These are phyloP conservation scores for Syncephalastrum racemosum DNA, from an alignment of 371 early-diverging fungal species.

Conservation along the genomic window DNA sequence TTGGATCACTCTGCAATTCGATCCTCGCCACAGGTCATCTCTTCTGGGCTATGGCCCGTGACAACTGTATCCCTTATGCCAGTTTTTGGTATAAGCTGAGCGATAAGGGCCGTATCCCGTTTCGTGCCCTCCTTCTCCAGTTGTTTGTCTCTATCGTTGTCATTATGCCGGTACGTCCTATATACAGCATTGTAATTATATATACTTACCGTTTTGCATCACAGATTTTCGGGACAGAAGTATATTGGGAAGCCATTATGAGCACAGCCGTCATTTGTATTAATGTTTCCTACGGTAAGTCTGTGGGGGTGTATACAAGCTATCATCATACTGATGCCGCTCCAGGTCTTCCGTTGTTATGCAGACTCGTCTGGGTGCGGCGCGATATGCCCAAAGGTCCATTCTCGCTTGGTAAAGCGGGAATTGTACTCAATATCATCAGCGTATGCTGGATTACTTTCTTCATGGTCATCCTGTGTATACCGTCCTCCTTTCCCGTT, in stretches of 20 bases:
- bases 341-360: slow-evolving; percentile 22
- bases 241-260: slow-evolving; percentile 31
- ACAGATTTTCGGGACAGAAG: slow-evolving; percentile 21
- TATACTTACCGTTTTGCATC: neutral
- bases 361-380: slow-evolving; percentile 28
- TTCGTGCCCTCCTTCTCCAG: slow-evolving; percentile 17
- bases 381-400: slow-evolving; percentile 26
- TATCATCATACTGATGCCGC: slow-evolving; percentile 9
- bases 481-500: slow-evolving; percentile 25
- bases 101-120: slow-evolving; percentile 15
- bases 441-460: slow-evolving; percentile 29
- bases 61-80: slow-evolving; percentile 25
- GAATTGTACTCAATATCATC: slow-evolving; percentile 26
- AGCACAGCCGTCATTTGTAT: slow-evolving; percentile 27
- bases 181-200: neutral
- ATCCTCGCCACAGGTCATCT: slow-evolving; percentile 20
- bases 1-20: slow-evolving; percentile 26
- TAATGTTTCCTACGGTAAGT: neutral
- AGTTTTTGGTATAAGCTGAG: slow-evolving; percentile 20
- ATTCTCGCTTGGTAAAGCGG: slow-evolving; percentile 24
- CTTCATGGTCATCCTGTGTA: slow-evolving; percentile 23
- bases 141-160: slow-evolving; percentile 19
- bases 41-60: slow-evolving; percentile 29
- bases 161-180: slow-evolving; percentile 27
- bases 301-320: slow-evolving; percentile 9